Conservation (phyloP, 1,139 yeast genomes). For the Candida sanyaensis region DNA sequence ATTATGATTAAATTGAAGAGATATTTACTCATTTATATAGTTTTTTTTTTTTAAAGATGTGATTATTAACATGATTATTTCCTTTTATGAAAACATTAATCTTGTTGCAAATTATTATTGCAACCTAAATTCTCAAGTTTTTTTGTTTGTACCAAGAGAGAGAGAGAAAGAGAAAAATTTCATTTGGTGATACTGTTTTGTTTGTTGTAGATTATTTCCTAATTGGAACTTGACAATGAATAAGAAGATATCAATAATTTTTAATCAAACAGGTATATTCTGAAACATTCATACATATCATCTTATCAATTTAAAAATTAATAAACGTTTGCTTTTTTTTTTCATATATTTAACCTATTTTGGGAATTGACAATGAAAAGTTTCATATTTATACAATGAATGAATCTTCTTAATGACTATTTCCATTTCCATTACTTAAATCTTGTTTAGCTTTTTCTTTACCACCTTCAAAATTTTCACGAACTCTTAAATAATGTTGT, state of each 20-base stretch:
- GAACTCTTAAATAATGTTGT: constrained; percentile 73
- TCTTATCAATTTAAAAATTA: neutral
- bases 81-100: neutral
- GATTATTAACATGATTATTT: neutral
- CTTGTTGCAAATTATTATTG: neutral
- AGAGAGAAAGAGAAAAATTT: too few relatives aligned
- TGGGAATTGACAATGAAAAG: neutral
- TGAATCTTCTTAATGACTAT: neutral
- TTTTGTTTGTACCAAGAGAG: neutral
- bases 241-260: neutral
- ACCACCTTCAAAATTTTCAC: constrained; percentile 74
- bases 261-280: too few relatives aligned
- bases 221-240: neutral
- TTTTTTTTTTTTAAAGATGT: neutral
- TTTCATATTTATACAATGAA: neutral
- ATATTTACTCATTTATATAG: neutral
- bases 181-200: neutral
- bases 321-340: neutral
- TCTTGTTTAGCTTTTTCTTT: constrained; percentile 31
- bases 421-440: constrained; percentile 4
- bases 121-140: neutral
- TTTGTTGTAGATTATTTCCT: neutral
- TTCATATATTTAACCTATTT: neutral
- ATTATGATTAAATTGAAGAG: neutral
- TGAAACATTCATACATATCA: too few relatives aligned